phyloP scores from a whole-genome alignment of 352 stramenopile species.

The Pilasporangium apinafurcum region DNA sequence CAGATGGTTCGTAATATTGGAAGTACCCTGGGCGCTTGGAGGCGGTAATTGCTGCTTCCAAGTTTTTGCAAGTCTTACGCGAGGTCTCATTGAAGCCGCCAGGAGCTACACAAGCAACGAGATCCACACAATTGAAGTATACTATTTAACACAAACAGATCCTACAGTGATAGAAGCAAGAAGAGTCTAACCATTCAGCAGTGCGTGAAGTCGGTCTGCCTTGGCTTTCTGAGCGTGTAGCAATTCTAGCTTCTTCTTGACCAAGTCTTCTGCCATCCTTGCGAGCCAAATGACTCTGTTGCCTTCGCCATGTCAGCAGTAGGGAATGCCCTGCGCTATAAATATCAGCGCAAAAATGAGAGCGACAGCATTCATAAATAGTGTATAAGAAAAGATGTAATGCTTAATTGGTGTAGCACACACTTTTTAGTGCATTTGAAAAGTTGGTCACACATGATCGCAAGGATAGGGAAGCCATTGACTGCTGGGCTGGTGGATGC shows the following conservation, averaged over 20 bases:
- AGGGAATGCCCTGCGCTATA: too few relatives aligned
- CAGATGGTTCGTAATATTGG: constrained; percentile 58
- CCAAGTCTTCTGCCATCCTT: constrained; percentile 52
- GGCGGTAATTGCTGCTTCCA: constrained; percentile 66
- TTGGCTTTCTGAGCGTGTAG: constrained; percentile 64
- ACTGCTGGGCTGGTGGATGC: not conserved
- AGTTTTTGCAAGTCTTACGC: constrained; percentile 75
- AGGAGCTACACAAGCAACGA: constrained; percentile 15
- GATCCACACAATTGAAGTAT: not conserved
- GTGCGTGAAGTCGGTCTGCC: constrained; percentile 44
- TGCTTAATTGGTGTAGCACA: too few relatives aligned
- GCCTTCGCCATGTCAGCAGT: too few relatives aligned
- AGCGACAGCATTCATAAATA: too few relatives aligned
- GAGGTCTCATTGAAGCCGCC: constrained; percentile 69
- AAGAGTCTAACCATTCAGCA: constrained; percentile 39
- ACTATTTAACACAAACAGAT: not conserved
- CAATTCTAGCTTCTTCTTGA: constrained; percentile 76
- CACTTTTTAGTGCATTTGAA: too few relatives aligned
- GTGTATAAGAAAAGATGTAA: too few relatives aligned
- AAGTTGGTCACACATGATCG: too few relatives aligned
- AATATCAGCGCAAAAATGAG: too few relatives aligned
- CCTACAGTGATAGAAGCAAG: not conserved
- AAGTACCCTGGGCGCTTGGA: constrained; percentile 76
- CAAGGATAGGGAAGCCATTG: too few relatives aligned
- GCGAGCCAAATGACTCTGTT: too few relatives aligned